These are phyloP conservation scores for Knoxdaviesia proteae DNA, from an alignment of 2,329 filamentous ascomycete species.

Conservation along the genomic window DNA sequence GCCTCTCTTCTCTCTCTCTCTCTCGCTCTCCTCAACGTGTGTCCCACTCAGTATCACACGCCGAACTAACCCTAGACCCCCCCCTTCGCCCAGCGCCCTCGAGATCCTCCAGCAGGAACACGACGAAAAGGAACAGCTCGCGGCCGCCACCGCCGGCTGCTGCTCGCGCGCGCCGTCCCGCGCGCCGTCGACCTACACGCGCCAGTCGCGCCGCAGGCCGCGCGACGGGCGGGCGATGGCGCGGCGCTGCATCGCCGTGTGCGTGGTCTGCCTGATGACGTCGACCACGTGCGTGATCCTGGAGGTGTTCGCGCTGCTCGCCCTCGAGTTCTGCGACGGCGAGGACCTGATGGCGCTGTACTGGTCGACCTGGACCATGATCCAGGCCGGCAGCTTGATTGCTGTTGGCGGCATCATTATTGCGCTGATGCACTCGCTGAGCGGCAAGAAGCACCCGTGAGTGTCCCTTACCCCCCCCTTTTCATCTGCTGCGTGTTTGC, in stretches of 20 bases:
- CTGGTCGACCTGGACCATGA: slow-evolving; percentile 40
- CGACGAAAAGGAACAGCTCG: too few relatives aligned
- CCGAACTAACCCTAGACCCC: too few relatives aligned
- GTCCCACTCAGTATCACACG: too few relatives aligned
- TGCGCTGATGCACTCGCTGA: slow-evolving; percentile 26
- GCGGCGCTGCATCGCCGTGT: slow-evolving; percentile 15
- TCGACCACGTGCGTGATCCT: slow-evolving; percentile 26
- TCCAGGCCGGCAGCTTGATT: slow-evolving; percentile 35
- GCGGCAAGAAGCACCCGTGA: slow-evolving; percentile 29
- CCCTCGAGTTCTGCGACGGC: slow-evolving; percentile 36
- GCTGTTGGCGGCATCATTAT: slow-evolving; percentile 36
- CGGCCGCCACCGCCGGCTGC: too few relatives aligned
- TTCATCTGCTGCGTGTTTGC: neutral
- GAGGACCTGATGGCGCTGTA: slow-evolving; percentile 38
- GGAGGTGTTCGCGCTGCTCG: slow-evolving; percentile 31
- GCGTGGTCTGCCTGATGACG: slow-evolving; percentile 20
- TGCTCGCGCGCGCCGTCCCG: too few relatives aligned
- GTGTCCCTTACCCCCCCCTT: slow-evolving; percentile 7
- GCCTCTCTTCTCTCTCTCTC: too few relatives aligned
- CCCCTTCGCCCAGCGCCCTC: too few relatives aligned
- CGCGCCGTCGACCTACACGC: too few relatives aligned
- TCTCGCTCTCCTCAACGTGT: too few relatives aligned
- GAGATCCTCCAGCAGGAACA: too few relatives aligned
- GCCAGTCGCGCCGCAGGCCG: too few relatives aligned
- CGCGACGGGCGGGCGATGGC: too few relatives aligned